Conservation (phyloP, 345 rosid genomes). For the Eucalyptus sideroxylon region DNA sequence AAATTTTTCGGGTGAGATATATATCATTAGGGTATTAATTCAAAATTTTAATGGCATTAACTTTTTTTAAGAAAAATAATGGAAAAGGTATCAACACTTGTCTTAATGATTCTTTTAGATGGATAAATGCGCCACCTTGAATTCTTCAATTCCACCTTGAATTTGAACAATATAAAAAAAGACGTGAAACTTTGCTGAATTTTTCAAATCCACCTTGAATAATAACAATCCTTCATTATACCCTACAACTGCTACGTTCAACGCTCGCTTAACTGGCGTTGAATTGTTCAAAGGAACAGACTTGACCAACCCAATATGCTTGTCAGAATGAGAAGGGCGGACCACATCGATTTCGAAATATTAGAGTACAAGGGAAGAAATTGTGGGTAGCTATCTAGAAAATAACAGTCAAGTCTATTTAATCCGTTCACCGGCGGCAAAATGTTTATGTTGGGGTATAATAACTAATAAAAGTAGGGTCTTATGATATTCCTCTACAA, state of each 20-base stretch:
- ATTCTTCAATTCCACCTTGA: not conserved
- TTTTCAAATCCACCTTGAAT: not conserved
- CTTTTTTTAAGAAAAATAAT: not conserved
- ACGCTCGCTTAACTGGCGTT: not conserved
- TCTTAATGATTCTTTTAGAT: not conserved
- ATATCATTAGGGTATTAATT: not conserved
- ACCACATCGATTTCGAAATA: not conserved
- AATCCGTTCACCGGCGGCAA: not conserved
- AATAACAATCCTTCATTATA: not conserved
- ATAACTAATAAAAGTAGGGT: not conserved
- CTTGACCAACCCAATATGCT: not conserved
- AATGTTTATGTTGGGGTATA: not conserved
- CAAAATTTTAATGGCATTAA: not conserved
- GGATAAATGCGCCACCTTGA: not conserved
- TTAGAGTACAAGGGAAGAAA: not conserved
- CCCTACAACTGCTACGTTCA: not conserved
- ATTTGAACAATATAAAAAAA: not conserved
- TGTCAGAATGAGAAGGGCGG: not conserved
- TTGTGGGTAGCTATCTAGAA: not conserved
- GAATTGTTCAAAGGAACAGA: not conserved
- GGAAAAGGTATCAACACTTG: not conserved
- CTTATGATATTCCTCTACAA: not conserved
- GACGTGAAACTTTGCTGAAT: not conserved
- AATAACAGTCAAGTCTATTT: not conserved
- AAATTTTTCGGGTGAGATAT: rapidly evolving